A percentile compares a stretch with the other conserved stretches of the same genome.
These are phyloP conservation scores for Lecanoromycetidae sp. DNA, from an alignment of 2,329 filamentous ascomycete species.

Conservation along the genomic window DNA sequence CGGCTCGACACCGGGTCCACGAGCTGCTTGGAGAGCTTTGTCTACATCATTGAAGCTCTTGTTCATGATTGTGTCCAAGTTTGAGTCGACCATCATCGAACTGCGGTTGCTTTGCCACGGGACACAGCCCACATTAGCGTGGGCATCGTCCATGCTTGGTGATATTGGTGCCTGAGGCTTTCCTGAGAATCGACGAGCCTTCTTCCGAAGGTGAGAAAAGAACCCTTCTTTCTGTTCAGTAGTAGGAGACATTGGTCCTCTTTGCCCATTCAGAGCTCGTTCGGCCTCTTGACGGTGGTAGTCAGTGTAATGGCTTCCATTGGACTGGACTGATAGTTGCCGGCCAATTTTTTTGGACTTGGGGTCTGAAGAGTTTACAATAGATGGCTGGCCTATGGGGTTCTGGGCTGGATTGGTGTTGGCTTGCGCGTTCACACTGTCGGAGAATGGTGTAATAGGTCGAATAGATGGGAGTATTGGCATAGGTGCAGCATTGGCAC, in stretches of 20 bases:
- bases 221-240: slow-evolving; percentile 86
- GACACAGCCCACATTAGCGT: slow-evolving; percentile 82
- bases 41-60: slow-evolving; percentile 49
- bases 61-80: slow-evolving; percentile 30
- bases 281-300: slow-evolving; percentile 84
- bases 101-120: slow-evolving; percentile 75
- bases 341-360: slow-evolving; percentile 82
- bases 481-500: slow-evolving; percentile 70
- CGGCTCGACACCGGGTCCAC: slow-evolving; percentile 46
- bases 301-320: slow-evolving; percentile 85
- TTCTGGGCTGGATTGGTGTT: slow-evolving; percentile 50
- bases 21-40: slow-evolving; percentile 47
- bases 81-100: slow-evolving; percentile 60
- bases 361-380: slow-evolving; percentile 21
- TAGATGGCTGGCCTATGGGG: slow-evolving; percentile 36
- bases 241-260: slow-evolving; percentile 57
- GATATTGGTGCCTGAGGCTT: slow-evolving; percentile 73
- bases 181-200: slow-evolving; percentile 82
- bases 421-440: slow-evolving; percentile 81
- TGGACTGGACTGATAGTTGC: slow-evolving; percentile 83
- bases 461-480: slow-evolving; percentile 89
- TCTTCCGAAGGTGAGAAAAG: slow-evolving; percentile 92
- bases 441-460: slow-evolving; percentile 91
- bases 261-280: slow-evolving; percentile 71
- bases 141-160: slow-evolving; percentile 71